Evolutionary conservation across 1,284 basidiomycete genomes (phyloP), one percentile per base, ranked within the genome.

Genomic region (Ceratobasidium sp.): DNA sequence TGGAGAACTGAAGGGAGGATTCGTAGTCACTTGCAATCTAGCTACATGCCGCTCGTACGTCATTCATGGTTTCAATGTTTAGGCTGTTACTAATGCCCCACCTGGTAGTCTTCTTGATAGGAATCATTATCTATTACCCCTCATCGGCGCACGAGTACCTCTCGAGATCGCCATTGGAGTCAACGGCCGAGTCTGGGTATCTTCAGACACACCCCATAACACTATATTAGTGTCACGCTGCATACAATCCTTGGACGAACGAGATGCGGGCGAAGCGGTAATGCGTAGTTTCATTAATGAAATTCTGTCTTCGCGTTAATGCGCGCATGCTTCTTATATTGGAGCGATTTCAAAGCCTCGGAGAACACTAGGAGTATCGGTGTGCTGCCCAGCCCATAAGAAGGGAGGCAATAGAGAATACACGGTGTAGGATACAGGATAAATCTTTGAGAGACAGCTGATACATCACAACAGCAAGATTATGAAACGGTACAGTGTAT

Each of bases 101-200:
- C 63, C 33, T 33, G 33, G 4, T 68, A 96, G 95, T 76, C 85
- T 96, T 53, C 86, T 96, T 42, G 91, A 94, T 83, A 89, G 92
- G 23, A 89, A 89, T 66, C 91, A 95, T 82, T 94, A 93, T 83
- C 86, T 96, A 12, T 87, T 96, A 15, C 91, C 93, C 9, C 83
- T 92, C 1, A 88, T 95, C 46, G 94, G 94, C 18, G 87, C 90
- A 9, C 88, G 88, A 55, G 94, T 95, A 82, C 93, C 93, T 3
- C 86, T 96, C 49, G 94, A 96, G 81, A 89, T 88, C 3, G 94
- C 94, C 1, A 90, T 94, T 2, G 95, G 95, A 1, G 87, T 93
- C 84, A 96, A 96, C 82, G 95, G 95, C 2, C 89, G 93, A 55
- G 90, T 95, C 10, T 96, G 95, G 95, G 84, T 96, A 70, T 92